A percentile compares a stretch with the other conserved stretches of the same genome.
Conservation (phyloP, 164 flowering plant species). For the Malania oleifera region DNA sequence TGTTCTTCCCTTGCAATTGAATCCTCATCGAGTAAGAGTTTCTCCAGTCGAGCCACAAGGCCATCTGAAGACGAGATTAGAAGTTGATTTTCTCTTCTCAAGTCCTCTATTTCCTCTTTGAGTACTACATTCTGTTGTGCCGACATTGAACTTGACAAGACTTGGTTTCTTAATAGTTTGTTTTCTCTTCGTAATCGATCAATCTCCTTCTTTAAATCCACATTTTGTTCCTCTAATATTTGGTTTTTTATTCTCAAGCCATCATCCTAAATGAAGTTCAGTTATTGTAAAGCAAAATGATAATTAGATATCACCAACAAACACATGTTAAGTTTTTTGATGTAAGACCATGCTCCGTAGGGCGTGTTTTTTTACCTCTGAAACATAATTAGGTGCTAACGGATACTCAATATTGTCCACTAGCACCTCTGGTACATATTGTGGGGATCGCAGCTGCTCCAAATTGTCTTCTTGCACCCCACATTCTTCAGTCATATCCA, state of each 20-base stretch:
- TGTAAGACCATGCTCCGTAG: not conserved
- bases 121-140: slow-evolving; percentile 9
- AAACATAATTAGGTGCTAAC: not conserved
- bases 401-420: not conserved
- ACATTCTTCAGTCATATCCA: not conserved
- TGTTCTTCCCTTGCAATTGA: not conserved
- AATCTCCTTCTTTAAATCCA: slow-evolving; percentile 13
- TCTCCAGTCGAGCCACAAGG: slow-evolving; percentile 18
- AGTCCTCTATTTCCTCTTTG: slow-evolving; percentile 12
- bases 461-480: not conserved
- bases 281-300: not conserved
- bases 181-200: slow-evolving; percentile 10
- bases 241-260: slow-evolving; percentile 8
- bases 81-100: slow-evolving; percentile 15
- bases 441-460: not conserved
- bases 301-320: not conserved
- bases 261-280: slow-evolving; percentile 9
- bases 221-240: slow-evolving; percentile 11
- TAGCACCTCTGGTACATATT: not conserved
- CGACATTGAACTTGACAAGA: not conserved
- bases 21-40: slow-evolving; percentile 6
- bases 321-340: not conserved
- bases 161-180: slow-evolving; percentile 6
- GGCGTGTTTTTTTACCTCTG: not conserved
- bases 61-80: slow-evolving; percentile 4